Base-by-base conservation (phyloP, 2,329 filamentous ascomycete genomes). In the Aspergillus nomiae region DNA sequence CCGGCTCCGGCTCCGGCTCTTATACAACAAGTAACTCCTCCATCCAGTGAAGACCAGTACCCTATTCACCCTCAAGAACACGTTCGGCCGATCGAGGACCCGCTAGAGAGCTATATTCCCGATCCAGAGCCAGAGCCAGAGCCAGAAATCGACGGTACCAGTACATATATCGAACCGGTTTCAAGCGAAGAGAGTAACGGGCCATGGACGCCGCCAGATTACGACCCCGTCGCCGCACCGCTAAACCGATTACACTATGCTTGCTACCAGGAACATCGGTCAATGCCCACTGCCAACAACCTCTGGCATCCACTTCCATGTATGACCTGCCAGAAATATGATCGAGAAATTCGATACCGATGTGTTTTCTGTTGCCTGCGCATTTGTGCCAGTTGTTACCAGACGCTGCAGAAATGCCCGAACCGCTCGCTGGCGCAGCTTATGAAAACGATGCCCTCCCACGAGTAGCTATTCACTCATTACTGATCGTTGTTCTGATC, bases 281-380 rank as follows among this genome's bases (percentile, higher is more conserved):
- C 68, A 0, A 79, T 81, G 73, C 70, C 70, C 1, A 60, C 67
- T 2, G 70, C 74, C n/a, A 72, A 71, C 53, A 81, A 81, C 62
- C 65, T 70, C 59, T 76, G 77, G 74, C 76, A 77, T 65, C 70
- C 78, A 6, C 69, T 80, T 38, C 79, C 78, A 11, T 81, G 79
- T 67, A 80, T 81, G 78, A 74, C 77, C 4, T 81, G 79, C 63
- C 74, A 75, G 41, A 77, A 77, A 56, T 70, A 72, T 14, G 77
- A 80, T 59, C 73, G 70, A 3, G 73, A 80, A 63, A 68, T 74
- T 24, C 71, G 78, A 11, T 73, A 77, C 63, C 74, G 75, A 41
- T 81, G 79, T 63, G 74, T 77, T 8, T 81, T 79, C 59, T 81
- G 79, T 58, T 78, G 73, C 58, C 63, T 81, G 66, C 73, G 79